Evolutionary conservation across 129 eudicot genomes (phyloP).

Genomic region (Deinandra increscens): DNA sequence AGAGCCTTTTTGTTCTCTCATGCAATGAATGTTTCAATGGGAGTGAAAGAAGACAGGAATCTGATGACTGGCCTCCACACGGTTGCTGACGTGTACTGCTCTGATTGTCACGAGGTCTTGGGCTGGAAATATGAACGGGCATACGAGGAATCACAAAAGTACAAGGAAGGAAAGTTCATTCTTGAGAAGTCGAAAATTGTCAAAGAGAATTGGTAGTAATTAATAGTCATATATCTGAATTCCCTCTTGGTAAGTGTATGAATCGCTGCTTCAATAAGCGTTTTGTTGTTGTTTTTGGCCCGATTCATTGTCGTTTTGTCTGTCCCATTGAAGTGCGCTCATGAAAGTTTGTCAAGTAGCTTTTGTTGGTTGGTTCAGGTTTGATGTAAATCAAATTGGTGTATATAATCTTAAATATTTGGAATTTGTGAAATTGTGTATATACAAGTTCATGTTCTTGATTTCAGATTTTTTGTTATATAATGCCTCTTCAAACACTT

Average conservation of each 20-base stretch:
- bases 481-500: background rate
- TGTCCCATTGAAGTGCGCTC: slow-evolving; percentile 25
- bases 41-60: slow-evolving; percentile 70
- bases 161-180: slow-evolving; percentile 90
- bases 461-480: background rate
- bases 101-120: slow-evolving; percentile 67
- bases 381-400: slow-evolving; percentile 30
- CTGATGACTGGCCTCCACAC: slow-evolving; percentile 95
- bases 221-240: background rate
- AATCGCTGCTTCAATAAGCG: background rate
- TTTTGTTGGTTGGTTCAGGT: slow-evolving; percentile 22
- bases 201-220: slow-evolving; percentile 72
- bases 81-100: slow-evolving; percentile 74
- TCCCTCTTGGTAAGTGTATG: slow-evolving; percentile 14
- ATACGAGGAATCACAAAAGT: slow-evolving; percentile 62
- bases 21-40: slow-evolving; percentile 63
- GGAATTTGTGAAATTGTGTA: slow-evolving; percentile 17
- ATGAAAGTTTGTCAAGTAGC: slow-evolving; percentile 15
- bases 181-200: slow-evolving; percentile 80
- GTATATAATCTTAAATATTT: slow-evolving; percentile 19
- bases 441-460: background rate
- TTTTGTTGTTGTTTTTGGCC: slow-evolving; percentile 1
- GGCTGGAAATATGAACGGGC: slow-evolving; percentile 95
- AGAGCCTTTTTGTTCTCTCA: slow-evolving; percentile 84
- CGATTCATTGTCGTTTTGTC: slow-evolving; percentile 20